Evolutionary conservation across 495 filamentous ascomycete genomes (phyloP), one percentile per base, ranked within the genome.

Genomic region (Neurospora tetrasperma): DNA sequence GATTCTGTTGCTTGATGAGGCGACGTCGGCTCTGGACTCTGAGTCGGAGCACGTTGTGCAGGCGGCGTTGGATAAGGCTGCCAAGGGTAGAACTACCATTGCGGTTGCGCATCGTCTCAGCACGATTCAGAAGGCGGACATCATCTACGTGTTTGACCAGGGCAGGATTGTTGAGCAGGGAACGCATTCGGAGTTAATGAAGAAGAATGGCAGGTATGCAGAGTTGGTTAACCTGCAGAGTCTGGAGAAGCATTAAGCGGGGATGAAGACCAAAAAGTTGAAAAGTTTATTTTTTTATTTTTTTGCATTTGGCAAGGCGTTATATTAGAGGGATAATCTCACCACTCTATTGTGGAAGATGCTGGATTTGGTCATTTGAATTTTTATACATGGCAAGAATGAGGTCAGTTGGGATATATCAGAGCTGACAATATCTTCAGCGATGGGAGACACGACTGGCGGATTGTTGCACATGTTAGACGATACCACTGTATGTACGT

Each of bases 1-100:
- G 72, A 81, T 96, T 42, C 77, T 97, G 75, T 82, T 97, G 44
- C 86, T 97, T 14, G 93, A 97, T 78, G 93, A 97, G 81, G 91
- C 93, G 1, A 96, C 93, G 1, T 90, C 87, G 66, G 90, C 89
- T 31, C 82, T 96, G 42, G 93, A 97, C 75, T 89, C 90, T 11
- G 89, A 94, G 82, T 89, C 87, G 41, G 93, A 97, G 83, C 87
- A 87, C 76, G 83, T 92, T 35, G 86, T 96, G 66, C 91, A 95
- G 82, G 85, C 87, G 46, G 92, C 91, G 9, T 85, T 96, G 73
- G 90, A 91, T 75, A 85, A 87, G 76, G 89, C 90, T 0, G 87
- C 88, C 2, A 80, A 82, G 71, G 87, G 86, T 14, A 83, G 91
- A 71, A 96, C 91, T 0, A 92, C 92, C 71, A 86, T 96, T 46